Conservation (phyloP, 1,284 basidiomycete genomes). For the Leccinum cinnamomeum region DNA sequence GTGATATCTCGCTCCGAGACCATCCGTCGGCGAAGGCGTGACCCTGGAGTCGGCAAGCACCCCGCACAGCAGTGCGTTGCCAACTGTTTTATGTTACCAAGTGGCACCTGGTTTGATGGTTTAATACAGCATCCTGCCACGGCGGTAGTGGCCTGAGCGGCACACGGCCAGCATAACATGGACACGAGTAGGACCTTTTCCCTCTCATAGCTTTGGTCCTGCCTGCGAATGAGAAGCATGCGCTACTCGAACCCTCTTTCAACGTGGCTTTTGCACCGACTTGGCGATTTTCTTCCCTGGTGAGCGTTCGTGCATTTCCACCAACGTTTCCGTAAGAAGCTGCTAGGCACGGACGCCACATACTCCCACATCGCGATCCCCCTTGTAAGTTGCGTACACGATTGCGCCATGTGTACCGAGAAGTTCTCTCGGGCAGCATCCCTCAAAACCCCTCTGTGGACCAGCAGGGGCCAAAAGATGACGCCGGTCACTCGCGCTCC, state of each 20-base stretch:
- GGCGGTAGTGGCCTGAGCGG: neutral
- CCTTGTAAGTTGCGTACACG: neutral
- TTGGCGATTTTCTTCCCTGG: neutral
- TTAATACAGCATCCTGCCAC: neutral
- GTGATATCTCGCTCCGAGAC: neutral
- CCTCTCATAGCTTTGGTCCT: neutral
- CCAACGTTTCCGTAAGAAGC: neutral
- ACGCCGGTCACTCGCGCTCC: neutral
- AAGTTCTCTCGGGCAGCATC: neutral
- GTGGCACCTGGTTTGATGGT: neutral
- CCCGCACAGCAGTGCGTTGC: neutral
- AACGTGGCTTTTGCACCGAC: neutral
- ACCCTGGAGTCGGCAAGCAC: constrained; percentile 8
- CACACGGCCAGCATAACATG: neutral
- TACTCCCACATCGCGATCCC: neutral
- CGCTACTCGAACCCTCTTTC: neutral
- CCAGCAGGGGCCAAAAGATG: neutral
- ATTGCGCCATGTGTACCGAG: neutral
- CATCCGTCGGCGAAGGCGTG: neutral
- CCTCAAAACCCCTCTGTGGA: neutral
- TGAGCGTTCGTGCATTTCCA: neutral
- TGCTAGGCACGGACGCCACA: neutral
- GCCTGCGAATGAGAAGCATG: neutral
- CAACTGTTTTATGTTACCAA: neutral
- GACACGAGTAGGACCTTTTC: neutral